These are phyloP conservation scores for Echeveria elegans DNA, from an alignment of 164 flowering plant species.

Conservation along the genomic window DNA sequence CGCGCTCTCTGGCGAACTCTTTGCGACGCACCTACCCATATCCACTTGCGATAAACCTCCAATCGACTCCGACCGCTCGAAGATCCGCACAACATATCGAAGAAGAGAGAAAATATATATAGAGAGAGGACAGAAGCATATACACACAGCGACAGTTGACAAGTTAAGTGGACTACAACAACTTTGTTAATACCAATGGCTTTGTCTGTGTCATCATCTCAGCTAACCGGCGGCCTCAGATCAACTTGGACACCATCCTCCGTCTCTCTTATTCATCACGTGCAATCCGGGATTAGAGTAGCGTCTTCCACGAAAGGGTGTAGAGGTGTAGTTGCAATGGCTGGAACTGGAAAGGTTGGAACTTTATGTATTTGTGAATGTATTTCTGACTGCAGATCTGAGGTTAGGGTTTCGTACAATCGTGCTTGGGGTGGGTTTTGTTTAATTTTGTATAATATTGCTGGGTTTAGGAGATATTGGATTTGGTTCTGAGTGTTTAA, in stretches of 20 bases:
- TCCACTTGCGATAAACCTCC: slow-evolving; percentile 3
- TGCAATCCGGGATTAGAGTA: slow-evolving; percentile 38
- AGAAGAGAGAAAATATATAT: neutral
- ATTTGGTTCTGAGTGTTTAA: neutral
- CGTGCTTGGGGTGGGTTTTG: neutral
- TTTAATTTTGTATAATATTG: neutral
- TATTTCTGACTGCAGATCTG: neutral
- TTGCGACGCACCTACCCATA: no score
- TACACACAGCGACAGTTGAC: neutral
- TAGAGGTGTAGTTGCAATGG: slow-evolving; percentile 69
- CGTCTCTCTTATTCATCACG: slow-evolving; percentile 6
- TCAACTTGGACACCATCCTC: slow-evolving; percentile 15
- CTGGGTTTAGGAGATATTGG: neutral
- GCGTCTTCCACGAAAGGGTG: slow-evolving; percentile 27
- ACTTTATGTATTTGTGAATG: neutral
- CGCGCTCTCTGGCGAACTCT: neutral
- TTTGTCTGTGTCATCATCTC: slow-evolving; percentile 18
- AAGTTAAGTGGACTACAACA: no score
- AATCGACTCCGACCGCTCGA: slow-evolving; percentile 6
- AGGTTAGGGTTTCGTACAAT: neutral
- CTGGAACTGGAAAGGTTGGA: slow-evolving; percentile 72
- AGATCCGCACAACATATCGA: neutral
- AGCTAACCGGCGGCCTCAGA: slow-evolving; percentile 14
- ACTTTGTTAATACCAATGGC: slow-evolving; percentile 46
- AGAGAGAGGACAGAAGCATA: neutral